Base-by-base conservation (phyloP, 805 yeast species). In the Novakomyces olei region DNA sequence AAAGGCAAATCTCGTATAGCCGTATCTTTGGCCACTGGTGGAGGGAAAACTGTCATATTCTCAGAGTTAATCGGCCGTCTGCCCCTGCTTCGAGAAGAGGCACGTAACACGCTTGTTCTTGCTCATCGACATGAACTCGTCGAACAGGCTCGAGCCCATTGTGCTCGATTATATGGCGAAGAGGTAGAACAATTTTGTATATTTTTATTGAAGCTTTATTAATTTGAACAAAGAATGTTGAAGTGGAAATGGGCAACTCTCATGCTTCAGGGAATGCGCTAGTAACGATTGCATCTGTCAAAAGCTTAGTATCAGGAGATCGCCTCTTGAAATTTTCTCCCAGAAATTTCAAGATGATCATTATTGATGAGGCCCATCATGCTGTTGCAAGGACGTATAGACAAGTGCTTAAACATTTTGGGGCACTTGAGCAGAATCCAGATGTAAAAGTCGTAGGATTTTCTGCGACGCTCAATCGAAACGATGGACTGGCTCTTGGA, bases 291-390 rank as follows among this genome's bases (percentile, higher is more conserved):
- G 92, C 79, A 0, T 75, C 92, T 0, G 76, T 79, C 0, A 80
- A 71, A 15, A 65, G 88, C 0, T 46, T 81, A 32, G 46, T 53
- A 4, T 51, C 69, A 14, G 47, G 59, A 10, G 41, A 51, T 1
- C 48, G 88, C 29, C 51, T 78, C 14, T 50, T 52, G 1, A 50
- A 55, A 30, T 75, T 72, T 43, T 50, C 65, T 34, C 73, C 83
- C 0, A 31, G 34, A 2, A 65, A 66, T n/a, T 73, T 63, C 53
- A 74, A 78, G 45, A 58, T 81, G 20, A 65, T 85, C 12, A 69
- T 83, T 15, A 58, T 83, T 2, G 96, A 83, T 51, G 96, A 83
- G 48, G 91, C 93, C 26, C 96, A 83, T 46, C 95, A 83, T 50
- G 72, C 92, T 0, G 75, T 77, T 1, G 80, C 93, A 1, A 46